phyloP scores from a whole-genome alignment of 768 basidiomycete genomes.

The Hortiboletus campestris region DNA sequence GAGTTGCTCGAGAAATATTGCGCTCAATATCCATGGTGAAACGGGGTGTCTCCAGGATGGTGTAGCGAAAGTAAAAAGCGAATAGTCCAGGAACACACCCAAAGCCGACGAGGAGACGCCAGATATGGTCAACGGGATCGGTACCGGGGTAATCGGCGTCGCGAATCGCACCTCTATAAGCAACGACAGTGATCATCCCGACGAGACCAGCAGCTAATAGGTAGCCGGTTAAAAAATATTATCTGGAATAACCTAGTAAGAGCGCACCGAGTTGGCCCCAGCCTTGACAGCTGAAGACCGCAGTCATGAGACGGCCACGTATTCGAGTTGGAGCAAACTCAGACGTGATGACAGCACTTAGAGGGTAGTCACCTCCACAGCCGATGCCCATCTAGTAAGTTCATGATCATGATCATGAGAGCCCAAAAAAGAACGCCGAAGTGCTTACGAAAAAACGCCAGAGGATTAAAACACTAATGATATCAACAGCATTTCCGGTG shows the following conservation, averaged over 20 bases:
- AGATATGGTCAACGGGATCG: conserved; percentile 67
- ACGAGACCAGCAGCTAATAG: conserved; percentile 61
- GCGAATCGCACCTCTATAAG: conserved; percentile 59
- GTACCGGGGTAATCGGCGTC: conserved; percentile 37
- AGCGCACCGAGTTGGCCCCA: conserved; percentile 79
- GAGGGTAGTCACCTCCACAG: conserved; percentile 85
- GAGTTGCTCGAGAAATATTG: conserved; percentile 69
- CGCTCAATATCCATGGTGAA: conserved; percentile 87
- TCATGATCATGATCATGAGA: background rate
- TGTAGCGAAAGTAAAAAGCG: conserved; percentile 86
- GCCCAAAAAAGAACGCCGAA: background rate
- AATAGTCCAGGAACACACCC: conserved; percentile 77
- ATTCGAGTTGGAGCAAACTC: conserved; percentile 78
- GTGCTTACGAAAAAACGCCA: conserved; percentile 73
- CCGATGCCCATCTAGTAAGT: conserved; percentile 64
- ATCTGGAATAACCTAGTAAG: background rate
- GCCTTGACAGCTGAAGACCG: conserved; percentile 83
- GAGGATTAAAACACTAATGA: conserved; percentile 70
- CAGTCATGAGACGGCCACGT: conserved; percentile 86
- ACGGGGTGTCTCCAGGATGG: conserved; percentile 90
- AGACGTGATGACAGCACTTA: conserved; percentile 82
- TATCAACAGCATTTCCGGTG: conserved; percentile 53
- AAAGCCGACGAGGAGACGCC: conserved; percentile 86
- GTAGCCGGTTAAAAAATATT: background rate
- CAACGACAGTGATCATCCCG: conserved; percentile 57